Evolutionary conservation across 768 basidiomycete genomes (phyloP).

Genomic region (Serendipita indica): DNA sequence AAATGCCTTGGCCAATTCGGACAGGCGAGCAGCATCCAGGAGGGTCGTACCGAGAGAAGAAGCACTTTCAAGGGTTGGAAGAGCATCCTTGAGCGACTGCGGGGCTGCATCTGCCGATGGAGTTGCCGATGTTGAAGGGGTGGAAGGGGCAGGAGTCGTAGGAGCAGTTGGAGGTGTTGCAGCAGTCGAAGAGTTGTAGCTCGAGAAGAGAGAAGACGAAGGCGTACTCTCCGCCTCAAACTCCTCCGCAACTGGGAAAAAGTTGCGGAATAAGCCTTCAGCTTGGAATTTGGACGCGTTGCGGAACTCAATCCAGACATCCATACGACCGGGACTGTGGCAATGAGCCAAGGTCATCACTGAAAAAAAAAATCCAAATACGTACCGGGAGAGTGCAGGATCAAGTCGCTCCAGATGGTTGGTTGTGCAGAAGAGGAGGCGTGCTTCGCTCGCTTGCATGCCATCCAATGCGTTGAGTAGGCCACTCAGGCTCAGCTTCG

Average conservation of each 20-base stretch:
- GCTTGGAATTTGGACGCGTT: slow-evolving; percentile 68
- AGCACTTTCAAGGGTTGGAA: background rate
- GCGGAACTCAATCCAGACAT: slow-evolving; percentile 86
- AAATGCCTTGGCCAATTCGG: slow-evolving; percentile 58
- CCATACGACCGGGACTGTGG: slow-evolving; percentile 21
- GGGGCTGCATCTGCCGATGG: slow-evolving; percentile 17
- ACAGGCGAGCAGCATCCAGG: slow-evolving; percentile 47
- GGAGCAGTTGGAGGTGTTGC: background rate
- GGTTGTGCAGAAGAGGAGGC: slow-evolving; percentile 77
- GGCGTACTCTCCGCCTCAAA: background rate
- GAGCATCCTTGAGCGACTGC: slow-evolving; percentile 18
- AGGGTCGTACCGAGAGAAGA: background rate
- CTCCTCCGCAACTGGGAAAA: slow-evolving; percentile 53
- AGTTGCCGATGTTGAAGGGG: slow-evolving; percentile 9
- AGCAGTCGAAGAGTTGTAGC: background rate
- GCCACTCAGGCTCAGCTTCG: slow-evolving; percentile 68
- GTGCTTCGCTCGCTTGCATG: slow-evolving; percentile 73
- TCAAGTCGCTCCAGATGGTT: slow-evolving; percentile 87
- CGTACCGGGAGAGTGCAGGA: slow-evolving; percentile 80
- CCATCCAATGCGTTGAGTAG: slow-evolving; percentile 76
- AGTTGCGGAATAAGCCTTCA: slow-evolving; percentile 75
- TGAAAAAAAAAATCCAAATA: slow-evolving; percentile 39
- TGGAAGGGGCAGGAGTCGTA: background rate
- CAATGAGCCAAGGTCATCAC: background rate
- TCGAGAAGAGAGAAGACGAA: background rate